Evolutionary conservation across 106 monocot species (phyloP), one percentile per base, ranked within the genome.

Genomic region (Narthecium ossifragum): DNA sequence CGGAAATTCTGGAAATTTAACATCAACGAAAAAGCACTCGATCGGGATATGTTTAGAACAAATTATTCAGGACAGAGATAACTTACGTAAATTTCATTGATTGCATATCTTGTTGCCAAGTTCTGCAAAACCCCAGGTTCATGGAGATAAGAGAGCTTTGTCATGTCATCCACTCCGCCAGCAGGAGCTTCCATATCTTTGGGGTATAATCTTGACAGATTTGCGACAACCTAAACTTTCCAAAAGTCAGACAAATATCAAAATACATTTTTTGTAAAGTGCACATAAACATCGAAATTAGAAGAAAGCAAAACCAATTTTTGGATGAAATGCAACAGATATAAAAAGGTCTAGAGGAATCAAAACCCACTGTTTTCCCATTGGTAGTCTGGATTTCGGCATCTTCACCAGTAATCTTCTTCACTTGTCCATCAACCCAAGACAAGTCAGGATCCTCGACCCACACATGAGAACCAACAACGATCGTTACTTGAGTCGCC

Each of bases 131-230:
- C 83, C 21, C 88, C 88, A 56, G 82, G 88, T 61, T 88, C 88
- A 52, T 88, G 88, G 56, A 88, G 61, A 75, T 88, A 88, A 1
- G 88, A 88, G 33, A 88, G 82, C 61, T 83, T 83, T 50, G 88
- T 88, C 88, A 88, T 88, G 63, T 88, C 88, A 70, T 88, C 88
- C 26, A 88, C 88, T 57, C 88, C 88, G 37, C 82, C 88, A 28
- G 75, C 75, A 27, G 88, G 83, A 62, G 79, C 88, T 55, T 88
- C 88, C 59, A 69, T 73, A 73, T 88, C 88, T 69, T 88, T 83
- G 0, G 88, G 88, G 53, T 79, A 88, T 59, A 83, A 69, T 69
- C 76, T 88, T 45, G 83, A 79, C 56, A 88, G 63, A 67, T 66
- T 73, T 28, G 69, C 65, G 27, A 39, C 49, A 70, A 88, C 70